A percentile compares a stretch with the other conserved stretches of the same genome.
These are phyloP conservation scores for Neltuma alba DNA, from an alignment of 306 rosid genomes.

Conservation along the genomic window DNA sequence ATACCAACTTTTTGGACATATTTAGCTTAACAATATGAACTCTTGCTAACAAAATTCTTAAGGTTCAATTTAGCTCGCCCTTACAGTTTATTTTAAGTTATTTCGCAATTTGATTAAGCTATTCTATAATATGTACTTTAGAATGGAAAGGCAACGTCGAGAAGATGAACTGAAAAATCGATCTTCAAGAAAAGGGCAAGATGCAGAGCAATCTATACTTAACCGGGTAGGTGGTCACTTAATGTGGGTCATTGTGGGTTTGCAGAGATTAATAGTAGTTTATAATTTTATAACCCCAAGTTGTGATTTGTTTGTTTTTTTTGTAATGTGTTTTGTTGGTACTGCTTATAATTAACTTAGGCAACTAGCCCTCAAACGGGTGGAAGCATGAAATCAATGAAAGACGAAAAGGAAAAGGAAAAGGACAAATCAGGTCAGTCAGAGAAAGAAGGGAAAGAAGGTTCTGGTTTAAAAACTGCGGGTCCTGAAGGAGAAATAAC, in stretches of 20 bases:
- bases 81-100: not conserved
- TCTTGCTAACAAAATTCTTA: not conserved
- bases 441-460: constrained; percentile 81
- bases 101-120: constrained; percentile 1
- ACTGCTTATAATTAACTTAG: constrained; percentile 41
- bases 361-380: constrained; percentile 95
- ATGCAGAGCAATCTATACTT: constrained; percentile 69
- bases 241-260: not conserved
- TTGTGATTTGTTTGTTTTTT: not conserved
- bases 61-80: constrained; percentile 20
- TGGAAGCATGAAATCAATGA: constrained; percentile 84
- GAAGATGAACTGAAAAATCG: constrained; percentile 90
- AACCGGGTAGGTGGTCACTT: constrained; percentile 68
- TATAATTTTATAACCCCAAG: constrained; percentile 5
- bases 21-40: constrained; percentile 14
- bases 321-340: constrained; percentile 19
- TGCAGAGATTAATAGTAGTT: not conserved
- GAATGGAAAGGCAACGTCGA: constrained; percentile 97
- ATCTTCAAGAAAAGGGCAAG: constrained; percentile 80
- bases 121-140: constrained; percentile 34
- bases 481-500: constrained; percentile 98
- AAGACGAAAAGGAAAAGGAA: constrained; percentile 85
- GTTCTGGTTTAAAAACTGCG: constrained; percentile 89
- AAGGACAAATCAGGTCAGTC: constrained; percentile 73
- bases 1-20: not conserved